These are phyloP conservation scores for Nicotiana rustica DNA, from an alignment of 305 asterid genomes.

Conservation along the genomic window DNA sequence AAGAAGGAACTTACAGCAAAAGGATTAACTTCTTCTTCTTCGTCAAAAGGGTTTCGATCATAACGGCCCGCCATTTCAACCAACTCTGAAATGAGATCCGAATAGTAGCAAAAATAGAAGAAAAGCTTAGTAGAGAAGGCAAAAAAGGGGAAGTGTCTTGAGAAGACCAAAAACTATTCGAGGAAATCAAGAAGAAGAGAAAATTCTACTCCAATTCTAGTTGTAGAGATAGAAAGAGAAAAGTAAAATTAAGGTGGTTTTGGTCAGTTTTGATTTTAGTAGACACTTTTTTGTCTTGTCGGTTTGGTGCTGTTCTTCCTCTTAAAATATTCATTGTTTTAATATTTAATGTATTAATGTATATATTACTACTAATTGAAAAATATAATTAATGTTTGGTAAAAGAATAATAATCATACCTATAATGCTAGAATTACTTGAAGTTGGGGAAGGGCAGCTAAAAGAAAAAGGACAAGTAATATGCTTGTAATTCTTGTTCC, in stretches of 20 bases:
- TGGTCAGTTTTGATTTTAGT: conserved; percentile 28
- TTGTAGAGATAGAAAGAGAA: conserved; percentile 38
- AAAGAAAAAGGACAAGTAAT: no score
- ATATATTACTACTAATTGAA: no score
- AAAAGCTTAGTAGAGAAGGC: conserved; percentile 50
- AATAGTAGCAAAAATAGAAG: conserved; percentile 29
- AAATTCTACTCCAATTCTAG: conserved; percentile 14
- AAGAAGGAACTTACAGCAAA: conserved; percentile 64
- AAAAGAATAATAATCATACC: no score
- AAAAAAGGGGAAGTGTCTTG: conserved; percentile 7
- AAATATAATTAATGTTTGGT: no score
- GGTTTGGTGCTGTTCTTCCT: no score
- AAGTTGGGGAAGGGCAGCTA: no score
- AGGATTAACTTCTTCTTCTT: conserved; percentile 84
- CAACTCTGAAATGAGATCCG: conserved; percentile 40
- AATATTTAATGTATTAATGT: no score
- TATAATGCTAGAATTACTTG: no score
- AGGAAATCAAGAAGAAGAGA: conserved; percentile 30
- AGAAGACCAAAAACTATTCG: background rate
- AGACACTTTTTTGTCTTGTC: no score
- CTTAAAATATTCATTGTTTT: no score
- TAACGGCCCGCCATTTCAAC: conserved; percentile 78
- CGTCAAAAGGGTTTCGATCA: conserved; percentile 86
- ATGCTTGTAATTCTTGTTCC: no score
- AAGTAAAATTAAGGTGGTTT: background rate